Evolutionary conservation across 2,329 filamentous ascomycete species (phyloP).

Genomic region (Cryphonectria radicalis): DNA sequence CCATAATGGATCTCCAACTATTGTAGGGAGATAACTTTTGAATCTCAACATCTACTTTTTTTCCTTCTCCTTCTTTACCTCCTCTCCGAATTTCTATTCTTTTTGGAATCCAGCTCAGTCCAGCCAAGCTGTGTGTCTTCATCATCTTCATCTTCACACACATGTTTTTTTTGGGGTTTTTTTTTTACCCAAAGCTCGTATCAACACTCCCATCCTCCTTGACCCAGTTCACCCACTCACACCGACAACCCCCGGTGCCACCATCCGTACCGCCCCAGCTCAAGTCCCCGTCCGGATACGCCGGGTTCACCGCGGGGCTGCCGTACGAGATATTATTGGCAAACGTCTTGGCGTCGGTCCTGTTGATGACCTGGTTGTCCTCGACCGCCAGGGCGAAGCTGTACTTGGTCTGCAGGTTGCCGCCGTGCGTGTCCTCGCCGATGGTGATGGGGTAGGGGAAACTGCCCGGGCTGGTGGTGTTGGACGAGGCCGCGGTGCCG

Average conservation of each 20-base stretch:
- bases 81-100: no score
- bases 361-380: conserved; percentile 49
- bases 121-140: background rate
- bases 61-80: background rate
- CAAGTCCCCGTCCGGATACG: conserved; percentile 45
- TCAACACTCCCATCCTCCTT: conserved; percentile 29
- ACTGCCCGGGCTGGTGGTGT: conserved; percentile 54
- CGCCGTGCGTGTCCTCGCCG: conserved; percentile 66
- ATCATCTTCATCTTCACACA: background rate
- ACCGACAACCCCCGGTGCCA: conserved; percentile 65
- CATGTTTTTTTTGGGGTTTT: background rate
- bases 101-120: background rate
- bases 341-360: conserved; percentile 49
- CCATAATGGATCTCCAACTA: background rate
- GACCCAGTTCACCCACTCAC: conserved; percentile 62
- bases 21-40: background rate
- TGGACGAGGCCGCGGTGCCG: conserved; percentile 32
- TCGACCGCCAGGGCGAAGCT: conserved; percentile 59
- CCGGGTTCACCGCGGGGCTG: conserved; percentile 58
- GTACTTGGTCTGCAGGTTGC: conserved; percentile 55
- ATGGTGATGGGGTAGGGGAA: conserved; percentile 69
- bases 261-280: conserved; percentile 65
- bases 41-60: background rate
- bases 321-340: conserved; percentile 54
- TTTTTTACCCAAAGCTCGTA: conserved; percentile 7